A percentile compares a stretch with the other conserved stretches of the same genome.
phyloP scores from a whole-genome alignment of 306 rosid genomes.

The Pyrus bretschneideri region DNA sequence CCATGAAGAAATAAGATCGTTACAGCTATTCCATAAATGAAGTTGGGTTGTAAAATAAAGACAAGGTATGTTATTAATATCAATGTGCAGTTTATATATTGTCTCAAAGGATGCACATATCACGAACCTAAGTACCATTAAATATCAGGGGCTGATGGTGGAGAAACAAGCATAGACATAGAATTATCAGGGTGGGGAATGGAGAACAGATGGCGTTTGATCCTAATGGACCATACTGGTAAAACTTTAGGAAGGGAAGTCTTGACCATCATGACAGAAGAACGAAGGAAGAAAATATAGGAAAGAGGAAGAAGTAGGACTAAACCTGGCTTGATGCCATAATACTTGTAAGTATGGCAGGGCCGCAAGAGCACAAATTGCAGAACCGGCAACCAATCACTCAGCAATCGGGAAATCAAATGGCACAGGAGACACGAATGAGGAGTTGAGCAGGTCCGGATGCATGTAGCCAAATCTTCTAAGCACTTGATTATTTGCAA shows the following conservation, averaged over 20 bases:
- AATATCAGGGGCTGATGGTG: neutral
- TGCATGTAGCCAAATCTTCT: conserved; percentile 49
- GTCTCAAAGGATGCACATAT: neutral
- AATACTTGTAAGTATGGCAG: neutral
- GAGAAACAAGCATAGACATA: neutral
- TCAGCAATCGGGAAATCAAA: conserved; percentile 40
- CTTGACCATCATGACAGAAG: neutral
- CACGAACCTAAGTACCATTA: neutral
- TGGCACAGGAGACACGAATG: conserved; percentile 32
- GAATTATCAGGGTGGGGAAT: neutral
- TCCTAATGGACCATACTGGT: neutral
- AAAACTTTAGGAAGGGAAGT: neutral
- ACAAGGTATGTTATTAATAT: neutral
- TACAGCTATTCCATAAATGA: neutral
- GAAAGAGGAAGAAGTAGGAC: neutral
- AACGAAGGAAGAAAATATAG: neutral
- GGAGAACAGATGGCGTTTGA: neutral
- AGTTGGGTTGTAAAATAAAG: neutral
- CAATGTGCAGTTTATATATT: neutral
- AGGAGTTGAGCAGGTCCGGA: conserved; percentile 28
- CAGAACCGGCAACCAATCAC: neutral
- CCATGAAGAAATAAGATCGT: neutral
- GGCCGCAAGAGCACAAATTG: neutral
- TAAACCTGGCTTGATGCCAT: neutral
- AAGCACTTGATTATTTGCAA: conserved; percentile 74